phyloP scores from a whole-genome alignment of 805 yeast species.

The Cyberlindnera mycetangii region DNA sequence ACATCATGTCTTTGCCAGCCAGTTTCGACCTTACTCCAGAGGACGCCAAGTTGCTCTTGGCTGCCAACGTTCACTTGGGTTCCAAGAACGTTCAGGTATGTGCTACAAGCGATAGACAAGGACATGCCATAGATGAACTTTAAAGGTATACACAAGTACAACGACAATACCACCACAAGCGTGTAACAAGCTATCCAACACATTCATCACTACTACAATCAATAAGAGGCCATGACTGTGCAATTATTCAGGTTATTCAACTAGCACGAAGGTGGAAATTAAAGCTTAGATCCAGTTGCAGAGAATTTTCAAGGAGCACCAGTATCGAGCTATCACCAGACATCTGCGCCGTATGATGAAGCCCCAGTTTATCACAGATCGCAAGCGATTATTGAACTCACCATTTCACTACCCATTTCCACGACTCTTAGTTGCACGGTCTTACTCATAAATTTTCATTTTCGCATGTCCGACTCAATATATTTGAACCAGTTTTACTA shows the following conservation, averaged over 20 bases:
- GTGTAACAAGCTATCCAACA: background rate
- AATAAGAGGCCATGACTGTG: no score
- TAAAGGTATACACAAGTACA: background rate
- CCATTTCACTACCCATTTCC: no score
- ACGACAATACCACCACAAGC: background rate
- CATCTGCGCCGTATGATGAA: no score
- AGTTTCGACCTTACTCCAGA: slow-evolving; percentile 92
- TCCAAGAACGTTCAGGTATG: slow-evolving; percentile 99
- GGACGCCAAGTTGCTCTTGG: slow-evolving; percentile 98
- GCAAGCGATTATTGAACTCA: no score
- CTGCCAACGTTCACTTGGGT: slow-evolving; percentile 99
- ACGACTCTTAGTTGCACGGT: no score
- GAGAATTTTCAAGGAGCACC: background rate
- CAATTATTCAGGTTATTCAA: background rate
- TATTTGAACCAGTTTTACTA: slow-evolving; percentile 6
- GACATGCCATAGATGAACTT: background rate
- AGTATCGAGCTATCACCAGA: background rate
- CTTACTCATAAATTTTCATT: background rate
- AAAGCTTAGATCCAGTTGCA: background rate
- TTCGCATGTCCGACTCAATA: background rate
- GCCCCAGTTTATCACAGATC: no score
- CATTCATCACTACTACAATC: background rate
- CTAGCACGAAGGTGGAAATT: background rate
- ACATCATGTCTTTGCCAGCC: slow-evolving; percentile 77
- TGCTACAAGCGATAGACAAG: slow-evolving; percentile 20